phyloP scores from a whole-genome alignment of 257 asterid genomes.

The Solanum infundibuliforme region DNA sequence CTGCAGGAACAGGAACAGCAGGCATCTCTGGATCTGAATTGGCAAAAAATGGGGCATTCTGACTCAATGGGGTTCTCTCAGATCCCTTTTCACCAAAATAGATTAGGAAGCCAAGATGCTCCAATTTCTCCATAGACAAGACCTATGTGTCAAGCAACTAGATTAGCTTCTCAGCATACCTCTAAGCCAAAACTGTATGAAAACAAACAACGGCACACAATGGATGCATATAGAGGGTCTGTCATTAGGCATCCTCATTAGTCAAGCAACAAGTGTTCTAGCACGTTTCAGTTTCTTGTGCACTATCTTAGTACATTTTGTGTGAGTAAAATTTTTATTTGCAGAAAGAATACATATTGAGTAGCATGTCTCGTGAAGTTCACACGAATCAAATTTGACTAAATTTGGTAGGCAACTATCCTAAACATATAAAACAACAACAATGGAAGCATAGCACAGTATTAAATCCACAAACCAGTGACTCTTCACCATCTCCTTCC shows the following conservation, averaged over 20 bases:
- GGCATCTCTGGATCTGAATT: slow-evolving; percentile 98
- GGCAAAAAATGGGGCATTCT: slow-evolving; percentile 77
- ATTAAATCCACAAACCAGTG: slow-evolving; percentile 43
- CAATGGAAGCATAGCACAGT: neutral
- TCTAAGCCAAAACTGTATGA: neutral
- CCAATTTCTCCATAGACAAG: slow-evolving; percentile 69
- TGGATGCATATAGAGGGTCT: neutral
- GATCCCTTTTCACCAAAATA: slow-evolving; percentile 79
- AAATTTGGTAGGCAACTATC: neutral
- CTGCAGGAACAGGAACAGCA: slow-evolving; percentile 81
- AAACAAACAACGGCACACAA: neutral
- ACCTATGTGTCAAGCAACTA: slow-evolving; percentile 29
- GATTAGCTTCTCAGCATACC: neutral
- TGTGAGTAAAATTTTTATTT: neutral
- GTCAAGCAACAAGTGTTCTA: neutral
- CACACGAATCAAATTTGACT: neutral
- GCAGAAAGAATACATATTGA: neutral
- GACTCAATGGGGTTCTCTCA: slow-evolving; percentile 62
- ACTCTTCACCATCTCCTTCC: slow-evolving; percentile 76
- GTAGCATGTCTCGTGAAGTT: neutral
- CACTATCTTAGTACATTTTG: neutral
- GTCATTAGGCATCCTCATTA: neutral
- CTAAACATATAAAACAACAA: neutral
- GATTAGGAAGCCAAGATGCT: slow-evolving; percentile 70
- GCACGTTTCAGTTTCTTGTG: neutral